Base-by-base conservation (phyloP, 2,329 filamentous ascomycete genomes). In the Scytalidium sp. region DNA sequence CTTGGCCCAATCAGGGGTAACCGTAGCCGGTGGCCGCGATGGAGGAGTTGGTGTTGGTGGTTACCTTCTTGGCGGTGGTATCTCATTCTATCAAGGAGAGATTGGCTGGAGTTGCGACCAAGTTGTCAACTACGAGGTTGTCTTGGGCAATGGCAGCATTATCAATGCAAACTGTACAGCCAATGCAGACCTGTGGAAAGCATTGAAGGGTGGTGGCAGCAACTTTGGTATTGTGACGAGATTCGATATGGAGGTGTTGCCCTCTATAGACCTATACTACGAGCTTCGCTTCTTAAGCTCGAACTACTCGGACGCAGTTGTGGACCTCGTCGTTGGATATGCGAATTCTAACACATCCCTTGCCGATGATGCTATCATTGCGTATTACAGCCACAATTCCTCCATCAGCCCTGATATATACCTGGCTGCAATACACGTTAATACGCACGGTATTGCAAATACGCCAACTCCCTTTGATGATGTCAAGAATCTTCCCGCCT, bases 201-300 rank as follows among this genome's bases (percentile, higher is more conserved):
- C 75, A 0, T 69, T 83, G 3, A 75, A 75, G 49, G 81, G 80
- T 9, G 80, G 81, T 15, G 74, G 75, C n/a, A 79, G 74, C 62
- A 81, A 79, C 59, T 81, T 76, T 52, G 79, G 78, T 41, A 70
- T 79, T 53, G 71, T 78, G 5, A 75, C 75, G 10, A 66, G 66
- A 4, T 76, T 75, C 56, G 60, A 71, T n/a, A 11, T 44, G 4
- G 42, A 23, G 19, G 19, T 11, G 8, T 27, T 44, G 5, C 42
- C 42, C 7, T 36, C 32, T 36, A 36, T n/a, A n/a, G n/a, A n/a
- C n/a, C n/a, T n/a, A n/a, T n/a, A n/a, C n/a, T n/a, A n/a, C n/a
- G n/a, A n/a, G n/a, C n/a, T n/a, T n/a, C n/a, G n/a, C n/a, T n/a
- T n/a, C n/a, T n/a, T n/a, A n/a, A 36, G 32, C 32, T 36, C 13